Evolutionary conservation across 2,329 filamentous ascomycete species (phyloP), one percentile per base, ranked within the genome.

Genomic region (Aspergillus texensis): DNA sequence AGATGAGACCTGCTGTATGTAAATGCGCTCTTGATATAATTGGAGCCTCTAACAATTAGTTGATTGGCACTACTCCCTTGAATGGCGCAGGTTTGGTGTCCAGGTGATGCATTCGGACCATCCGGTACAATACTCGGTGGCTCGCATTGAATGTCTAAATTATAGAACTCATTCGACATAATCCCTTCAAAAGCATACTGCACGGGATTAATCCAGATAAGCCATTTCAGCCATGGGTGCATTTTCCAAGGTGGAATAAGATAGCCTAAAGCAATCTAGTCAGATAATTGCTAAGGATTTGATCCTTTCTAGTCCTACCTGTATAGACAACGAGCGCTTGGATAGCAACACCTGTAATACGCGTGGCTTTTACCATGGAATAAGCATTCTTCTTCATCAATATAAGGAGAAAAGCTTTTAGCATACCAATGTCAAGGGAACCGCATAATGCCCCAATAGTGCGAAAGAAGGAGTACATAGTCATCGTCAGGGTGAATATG

Each of bases 121-220:
- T 80, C 76, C 0, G 88, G 88, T 0, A 89, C 84, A 4, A 90
- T 79, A 58, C 81, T 85, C 0, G 86, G 84, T 2, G 82, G 72
- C 2, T 80, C 80, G 66, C 88, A 90, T 62, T 83, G 71, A 32
- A 89, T 81, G 1, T 83, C 74, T 1, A 88, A 75, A 34, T 79
- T 76, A 62, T 90, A 83, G 62, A 93, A 92, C 72, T 93, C 90
- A 68, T 93, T 93, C 0, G 88, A 81, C 71, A 92, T 81, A 0
- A 93, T 75, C 0, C 85, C 85, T 67, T 92, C 88, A 62, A 92
- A 93, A 0, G 83, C 88, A 62, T 92, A 92, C 0, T 89, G 86
- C 3, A 93, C 78, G 0, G 52, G 52, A 11, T 55, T 55, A 19
- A 55, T 55, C 52, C 52, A 55, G 12, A 55, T 39, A 6, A 55